phyloP scores from a whole-genome alignment of 2,329 filamentous ascomycete genomes.

The Fusarium sp. region DNA sequence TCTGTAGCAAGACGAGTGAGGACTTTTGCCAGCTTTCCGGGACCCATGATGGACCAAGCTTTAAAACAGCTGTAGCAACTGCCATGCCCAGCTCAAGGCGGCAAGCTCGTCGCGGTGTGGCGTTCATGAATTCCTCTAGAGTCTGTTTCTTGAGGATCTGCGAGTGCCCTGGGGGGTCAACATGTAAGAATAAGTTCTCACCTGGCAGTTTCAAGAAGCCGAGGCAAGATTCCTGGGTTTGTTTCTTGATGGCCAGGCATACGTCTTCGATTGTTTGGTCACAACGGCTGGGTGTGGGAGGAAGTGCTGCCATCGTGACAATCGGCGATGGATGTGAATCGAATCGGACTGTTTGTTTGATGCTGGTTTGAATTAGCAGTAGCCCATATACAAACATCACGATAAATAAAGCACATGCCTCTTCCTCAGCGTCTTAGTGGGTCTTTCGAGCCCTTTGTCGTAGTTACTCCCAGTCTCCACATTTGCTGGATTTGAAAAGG shows the following conservation, averaged over 20 bases:
- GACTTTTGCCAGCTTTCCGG: not conserved
- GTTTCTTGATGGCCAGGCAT: not conserved
- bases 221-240: not conserved
- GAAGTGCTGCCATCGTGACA: accelerated
- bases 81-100: not conserved
- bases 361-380: not conserved
- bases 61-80: not conserved
- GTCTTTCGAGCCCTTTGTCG: not conserved
- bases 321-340: not conserved
- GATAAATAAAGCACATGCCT: not conserved
- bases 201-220: not conserved
- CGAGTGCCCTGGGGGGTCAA: accelerated
- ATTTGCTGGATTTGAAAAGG: not conserved
- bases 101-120: accelerated
- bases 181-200: not conserved
- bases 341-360: not conserved
- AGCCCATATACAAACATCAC: no score
- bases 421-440: accelerated
- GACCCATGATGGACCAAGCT: not conserved
- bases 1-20: not conserved
- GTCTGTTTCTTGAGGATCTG: not conserved
- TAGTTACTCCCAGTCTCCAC: not conserved
- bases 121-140: not conserved
- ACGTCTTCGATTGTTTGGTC: accelerated
- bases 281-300: accelerated